Conservation (phyloP, 2,329 filamentous ascomycete species). For the Aureobasidium sp. region DNA sequence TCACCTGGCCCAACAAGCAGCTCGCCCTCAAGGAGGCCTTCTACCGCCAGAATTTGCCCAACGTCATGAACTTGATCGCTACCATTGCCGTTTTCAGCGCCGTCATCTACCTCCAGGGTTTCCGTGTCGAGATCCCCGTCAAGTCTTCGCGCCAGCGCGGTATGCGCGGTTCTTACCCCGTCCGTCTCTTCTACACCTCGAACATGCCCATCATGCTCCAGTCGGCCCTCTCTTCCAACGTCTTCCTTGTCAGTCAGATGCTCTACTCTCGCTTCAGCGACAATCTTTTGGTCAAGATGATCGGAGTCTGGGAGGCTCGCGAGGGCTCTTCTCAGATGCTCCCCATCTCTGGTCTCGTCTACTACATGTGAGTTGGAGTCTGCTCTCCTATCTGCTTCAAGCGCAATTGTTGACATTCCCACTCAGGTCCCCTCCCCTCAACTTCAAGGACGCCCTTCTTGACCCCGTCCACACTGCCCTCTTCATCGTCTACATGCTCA, state of each 20-base stretch:
- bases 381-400: background rate
- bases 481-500: conserved; percentile 97
- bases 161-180: conserved; percentile 94
- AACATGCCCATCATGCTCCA: conserved; percentile 99
- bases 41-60: conserved; percentile 98
- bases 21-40: conserved; percentile 97
- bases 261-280: conserved; percentile 98
- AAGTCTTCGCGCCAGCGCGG: conserved; percentile 99
- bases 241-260: conserved; percentile 99
- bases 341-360: conserved; percentile 86
- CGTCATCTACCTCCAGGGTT: conserved; percentile 79
- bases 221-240: conserved; percentile 95
- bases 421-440: conserved; percentile 63
- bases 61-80: conserved; percentile 97
- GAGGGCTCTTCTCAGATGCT: conserved; percentile 94
- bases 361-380: conserved; percentile 76
- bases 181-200: conserved; percentile 99
- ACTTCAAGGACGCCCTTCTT: conserved; percentile 93
- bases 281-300: conserved; percentile 94
- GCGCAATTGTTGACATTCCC: background rate
- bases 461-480: conserved; percentile 95
- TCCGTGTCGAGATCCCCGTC: conserved; percentile 99
- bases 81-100: conserved; percentile 90
- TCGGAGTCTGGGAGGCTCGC: conserved; percentile 97
- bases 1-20: conserved; percentile 99